Base-by-base conservation (phyloP, 169 alveolate genomes). In the Cryptosporidium ryanae region DNA sequence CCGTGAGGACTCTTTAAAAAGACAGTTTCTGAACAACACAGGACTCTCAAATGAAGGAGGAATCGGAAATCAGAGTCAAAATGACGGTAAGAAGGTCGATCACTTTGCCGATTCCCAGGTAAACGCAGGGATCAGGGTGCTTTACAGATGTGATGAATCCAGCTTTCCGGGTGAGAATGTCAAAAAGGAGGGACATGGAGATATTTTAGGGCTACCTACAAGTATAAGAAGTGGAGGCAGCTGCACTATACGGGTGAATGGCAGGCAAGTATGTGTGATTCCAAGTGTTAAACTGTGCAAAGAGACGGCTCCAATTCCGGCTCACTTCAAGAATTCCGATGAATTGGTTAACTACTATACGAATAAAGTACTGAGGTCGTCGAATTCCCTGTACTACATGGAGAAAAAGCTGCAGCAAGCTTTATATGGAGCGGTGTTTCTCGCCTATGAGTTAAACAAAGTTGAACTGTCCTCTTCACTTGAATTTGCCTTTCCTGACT, bases 361-460 rank as follows among this genome's bases (percentile, higher is more conserved):
- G 6, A 71, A 71, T 2, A 76, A 48, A 31, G 87, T 76, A 21
- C 8, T 76, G 18, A 76, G 76, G 27, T 76, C 87, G 3, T 55
- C 71, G 2, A 38, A 61, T 38, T 76, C 87, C 12, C 64, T 76
- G 2, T 76, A 55, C 23, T 76, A 76, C 46, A 76, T 76, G 4
- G 64, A 76, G 34, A 76, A 59, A 38, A 76, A 76, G 25, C 64
- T 76, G n/a, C 87, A 76, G 27, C 87, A 76, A 38, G 87, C 87
- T 38, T 17, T 76, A 18, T 76, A 76, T 38, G 87, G 87, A 13
- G 87, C 87, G 2, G 87, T 76, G 1, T 76, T 76, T 59, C 23
- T 76, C 25, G 87, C 87, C 3, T 76, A 55, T 38, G 71, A 61
- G 61, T 46, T 76, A 21, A 65, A 76, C n/a, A 48, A 66, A 2